Percentiles rank a stretch among this genome's conserved stretches.
Evolutionary conservation across 2,329 filamentous ascomycete species (phyloP).

Genomic region (Fusarium brachygibbosum): DNA sequence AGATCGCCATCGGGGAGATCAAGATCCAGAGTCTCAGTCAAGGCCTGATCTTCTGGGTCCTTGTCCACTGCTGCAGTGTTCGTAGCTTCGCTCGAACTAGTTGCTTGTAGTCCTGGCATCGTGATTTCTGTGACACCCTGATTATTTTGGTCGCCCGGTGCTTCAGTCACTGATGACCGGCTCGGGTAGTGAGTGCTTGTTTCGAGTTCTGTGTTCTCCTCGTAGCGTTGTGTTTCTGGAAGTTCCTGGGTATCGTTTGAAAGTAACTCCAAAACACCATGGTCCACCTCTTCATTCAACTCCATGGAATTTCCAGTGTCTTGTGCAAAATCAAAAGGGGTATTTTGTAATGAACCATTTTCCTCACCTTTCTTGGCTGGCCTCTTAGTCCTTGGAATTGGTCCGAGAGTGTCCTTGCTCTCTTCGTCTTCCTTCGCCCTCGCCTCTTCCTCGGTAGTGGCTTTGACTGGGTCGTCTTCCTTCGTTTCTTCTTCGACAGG

Average conservation of each 20-base stretch:
- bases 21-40: conserved; percentile 1
- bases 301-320: conserved; percentile 49
- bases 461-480: conserved; percentile 24
- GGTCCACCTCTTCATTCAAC: conserved; percentile 45
- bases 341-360: conserved; percentile 55
- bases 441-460: conserved; percentile 30
- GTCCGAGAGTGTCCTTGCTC: conserved; percentile 57
- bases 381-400: conserved; percentile 56
- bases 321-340: conserved; percentile 55
- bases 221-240: conserved; percentile 35
- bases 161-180: conserved; percentile 29
- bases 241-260: conserved; percentile 47
- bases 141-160: conserved; percentile 25
- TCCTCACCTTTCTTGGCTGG: conserved; percentile 61
- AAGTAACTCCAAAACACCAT: conserved; percentile 50
- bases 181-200: conserved; percentile 27
- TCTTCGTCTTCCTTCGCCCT: conserved; percentile 52
- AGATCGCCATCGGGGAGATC: conserved; percentile 5
- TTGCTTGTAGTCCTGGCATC: conserved; percentile 39
- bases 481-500: conserved; percentile 41
- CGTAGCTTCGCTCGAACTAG: conserved; percentile 22
- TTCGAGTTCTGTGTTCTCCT: conserved; percentile 47
- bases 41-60: conserved; percentile 9
- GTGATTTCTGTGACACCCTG: conserved; percentile 39
- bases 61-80: conserved; percentile 26